These are phyloP conservation scores for Raphanus sativus DNA, from an alignment of 345 rosid genomes.

Conservation along the genomic window DNA sequence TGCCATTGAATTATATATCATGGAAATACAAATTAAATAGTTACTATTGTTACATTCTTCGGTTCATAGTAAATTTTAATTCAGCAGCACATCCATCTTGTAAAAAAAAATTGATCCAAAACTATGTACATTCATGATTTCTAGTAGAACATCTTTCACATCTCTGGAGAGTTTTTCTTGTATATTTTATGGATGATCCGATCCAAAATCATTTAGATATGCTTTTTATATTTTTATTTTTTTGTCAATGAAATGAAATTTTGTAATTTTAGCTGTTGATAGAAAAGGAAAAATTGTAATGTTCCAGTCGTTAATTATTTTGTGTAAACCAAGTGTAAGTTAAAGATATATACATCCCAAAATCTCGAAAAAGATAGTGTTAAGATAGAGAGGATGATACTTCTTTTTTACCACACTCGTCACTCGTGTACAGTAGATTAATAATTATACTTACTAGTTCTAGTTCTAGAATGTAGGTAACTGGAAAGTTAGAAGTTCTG, in stretches of 20 bases:
- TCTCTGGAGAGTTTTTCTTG: no score
- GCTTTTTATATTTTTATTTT: no score
- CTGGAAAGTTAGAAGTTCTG: constrained; percentile 17
- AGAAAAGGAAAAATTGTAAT: background rate
- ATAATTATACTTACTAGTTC: background rate
- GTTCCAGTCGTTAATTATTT: background rate
- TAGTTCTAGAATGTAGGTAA: constrained; percentile 12
- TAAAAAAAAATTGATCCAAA: background rate
- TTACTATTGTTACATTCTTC: background rate
- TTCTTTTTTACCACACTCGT: constrained; percentile 14
- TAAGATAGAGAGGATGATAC: background rate
- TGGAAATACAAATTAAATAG: background rate
- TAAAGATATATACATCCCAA: background rate
- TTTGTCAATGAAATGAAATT: background rate
- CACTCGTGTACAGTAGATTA: constrained; percentile 22
- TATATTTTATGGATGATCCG: no score
- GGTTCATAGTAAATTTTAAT: background rate
- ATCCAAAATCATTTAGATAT: no score
- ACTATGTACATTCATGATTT: background rate
- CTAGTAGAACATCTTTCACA: no score
- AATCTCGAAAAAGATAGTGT: background rate
- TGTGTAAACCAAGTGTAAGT: background rate
- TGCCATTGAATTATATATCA: background rate
- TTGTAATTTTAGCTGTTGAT: background rate
- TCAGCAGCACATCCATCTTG: background rate